phyloP scores from a whole-genome alignment of 1,284 basidiomycete species.

The Pisolithus thermaeus region DNA sequence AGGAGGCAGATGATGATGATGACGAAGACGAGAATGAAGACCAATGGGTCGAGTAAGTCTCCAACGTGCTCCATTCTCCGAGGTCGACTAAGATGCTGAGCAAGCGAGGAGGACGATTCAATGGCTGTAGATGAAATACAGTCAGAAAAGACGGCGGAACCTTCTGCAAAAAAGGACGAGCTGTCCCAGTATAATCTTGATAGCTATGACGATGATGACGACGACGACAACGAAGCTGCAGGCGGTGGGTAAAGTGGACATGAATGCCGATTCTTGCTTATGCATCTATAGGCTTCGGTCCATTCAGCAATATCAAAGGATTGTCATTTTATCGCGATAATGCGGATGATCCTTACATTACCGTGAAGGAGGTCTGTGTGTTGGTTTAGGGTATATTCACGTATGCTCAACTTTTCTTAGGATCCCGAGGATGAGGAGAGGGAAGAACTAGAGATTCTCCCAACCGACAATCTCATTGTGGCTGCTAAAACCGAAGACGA shows the following conservation, averaged over 20 bases:
- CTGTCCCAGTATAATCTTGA: constrained; percentile 92
- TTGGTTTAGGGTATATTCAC: background rate
- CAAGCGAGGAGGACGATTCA: constrained; percentile 48
- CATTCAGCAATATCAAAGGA: constrained; percentile 96
- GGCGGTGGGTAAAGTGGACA: constrained; percentile 19
- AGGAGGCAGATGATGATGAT: constrained; percentile 58
- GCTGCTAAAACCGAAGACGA: constrained; percentile 96
- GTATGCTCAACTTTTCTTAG: constrained; percentile 24
- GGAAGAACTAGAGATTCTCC: constrained; percentile 85
- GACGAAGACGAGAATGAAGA: constrained; percentile 48
- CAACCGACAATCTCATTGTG: constrained; percentile 90
- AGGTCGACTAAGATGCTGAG: constrained; percentile 34
- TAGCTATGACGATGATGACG: constrained; percentile 88
- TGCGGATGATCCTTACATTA: constrained; percentile 96
- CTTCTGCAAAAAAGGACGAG: constrained; percentile 60
- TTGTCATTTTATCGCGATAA: constrained; percentile 89
- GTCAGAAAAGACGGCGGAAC: constrained; percentile 18
- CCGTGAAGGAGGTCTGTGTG: constrained; percentile 77
- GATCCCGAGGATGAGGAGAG: constrained; percentile 82
- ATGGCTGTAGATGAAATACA: constrained; percentile 60
- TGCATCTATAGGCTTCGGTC: constrained; percentile 60
- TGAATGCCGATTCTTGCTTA: constrained; percentile 4
- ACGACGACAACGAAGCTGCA: constrained; percentile 54
- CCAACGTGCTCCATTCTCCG: constrained; percentile 14
- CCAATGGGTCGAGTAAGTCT: constrained; percentile 82